A percentile compares a stretch with the other conserved stretches of the same genome.
phyloP scores from a whole-genome alignment of 768 basidiomycete species.

The Lactifluus rugatus region DNA sequence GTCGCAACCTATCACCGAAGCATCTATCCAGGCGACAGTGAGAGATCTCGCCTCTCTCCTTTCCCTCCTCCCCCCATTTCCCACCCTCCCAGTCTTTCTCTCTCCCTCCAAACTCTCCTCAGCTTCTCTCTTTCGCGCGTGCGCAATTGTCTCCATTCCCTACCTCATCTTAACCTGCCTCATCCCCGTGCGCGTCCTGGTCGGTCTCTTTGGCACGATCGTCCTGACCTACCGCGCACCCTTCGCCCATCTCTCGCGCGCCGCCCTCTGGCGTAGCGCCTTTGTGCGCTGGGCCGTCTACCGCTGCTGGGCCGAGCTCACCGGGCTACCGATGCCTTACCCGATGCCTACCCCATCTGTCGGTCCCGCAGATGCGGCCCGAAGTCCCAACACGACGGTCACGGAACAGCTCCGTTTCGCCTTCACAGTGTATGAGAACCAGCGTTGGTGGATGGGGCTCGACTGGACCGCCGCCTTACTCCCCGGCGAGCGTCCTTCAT shows the following conservation, averaged over 20 bases:
- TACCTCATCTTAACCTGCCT: conserved; percentile 58
- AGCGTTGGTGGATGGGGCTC: conserved; percentile 96
- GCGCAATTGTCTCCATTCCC: conserved; percentile 48
- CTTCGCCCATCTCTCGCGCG: conserved; percentile 48
- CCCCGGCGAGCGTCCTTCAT: conserved; percentile 82
- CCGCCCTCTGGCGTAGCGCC: conserved; percentile 52
- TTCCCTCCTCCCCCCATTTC: conserved; percentile 40
- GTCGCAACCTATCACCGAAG: conserved; percentile 41
- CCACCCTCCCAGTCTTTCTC: conserved; percentile 25
- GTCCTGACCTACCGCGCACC: conserved; percentile 57
- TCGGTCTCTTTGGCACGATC: conserved; percentile 50
- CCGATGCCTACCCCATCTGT: conserved; percentile 27
- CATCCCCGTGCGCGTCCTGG: conserved; percentile 50
- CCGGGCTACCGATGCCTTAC: conserved; percentile 43
- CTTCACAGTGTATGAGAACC: conserved; percentile 89
- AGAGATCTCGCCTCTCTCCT: conserved; percentile 60
- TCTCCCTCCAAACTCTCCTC: conserved; percentile 26
- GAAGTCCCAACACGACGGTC: not conserved
- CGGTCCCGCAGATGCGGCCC: conserved; percentile 20
- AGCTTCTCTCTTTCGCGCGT: conserved; percentile 41
- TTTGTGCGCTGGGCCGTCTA: conserved; percentile 59
- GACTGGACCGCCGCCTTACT: conserved; percentile 93
- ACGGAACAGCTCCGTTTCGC: conserved; percentile 49
- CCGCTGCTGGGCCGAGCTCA: conserved; percentile 39
- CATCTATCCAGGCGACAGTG: conserved; percentile 42